Evolutionary conservation across 179 eudicot genomes (phyloP).

Genomic region (Heliamphora pulchella): DNA sequence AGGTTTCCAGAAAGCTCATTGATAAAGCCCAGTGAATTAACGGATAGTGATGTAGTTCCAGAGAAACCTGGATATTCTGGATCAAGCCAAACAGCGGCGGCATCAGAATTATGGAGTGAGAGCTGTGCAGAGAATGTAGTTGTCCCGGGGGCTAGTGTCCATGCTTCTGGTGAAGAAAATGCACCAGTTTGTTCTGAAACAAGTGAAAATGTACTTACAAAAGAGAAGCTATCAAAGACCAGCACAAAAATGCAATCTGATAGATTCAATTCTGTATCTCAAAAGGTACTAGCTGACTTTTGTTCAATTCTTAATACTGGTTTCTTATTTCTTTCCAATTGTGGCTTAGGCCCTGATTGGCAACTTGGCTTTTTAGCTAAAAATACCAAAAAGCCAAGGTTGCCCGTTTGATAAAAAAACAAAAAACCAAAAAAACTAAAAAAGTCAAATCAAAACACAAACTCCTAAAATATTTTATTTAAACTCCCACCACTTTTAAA

Average conservation of each 20-base stretch:
- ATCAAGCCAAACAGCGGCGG: conserved; percentile 17
- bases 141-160: conserved; percentile 10
- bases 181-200: conserved; percentile 26
- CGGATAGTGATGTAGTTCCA: conserved; percentile 4
- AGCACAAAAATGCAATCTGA: conserved; percentile 33
- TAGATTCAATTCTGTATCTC: conserved; percentile 32
- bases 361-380: no score
- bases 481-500: no score
- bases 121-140: conserved; percentile 17
- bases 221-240: conserved; percentile 29
- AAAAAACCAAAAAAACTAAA: no score
- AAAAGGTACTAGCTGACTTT: conserved; percentile 44
- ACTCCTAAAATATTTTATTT: no score
- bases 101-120: conserved; percentile 23
- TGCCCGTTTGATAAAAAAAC: no score
- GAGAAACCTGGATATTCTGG: conserved; percentile 18
- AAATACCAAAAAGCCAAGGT: no score
- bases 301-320: not conserved
- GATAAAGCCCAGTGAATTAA: conserved; percentile 20
- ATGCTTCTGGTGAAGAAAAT: conserved; percentile 22
- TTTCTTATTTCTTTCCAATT: not conserved
- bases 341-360: not conserved
- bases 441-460: no score
- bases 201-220: conserved; percentile 26
- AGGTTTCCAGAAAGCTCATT: conserved; percentile 32